Base-by-base conservation (phyloP, 2,329 filamentous ascomycete species). In the Talaromyces sp. region DNA sequence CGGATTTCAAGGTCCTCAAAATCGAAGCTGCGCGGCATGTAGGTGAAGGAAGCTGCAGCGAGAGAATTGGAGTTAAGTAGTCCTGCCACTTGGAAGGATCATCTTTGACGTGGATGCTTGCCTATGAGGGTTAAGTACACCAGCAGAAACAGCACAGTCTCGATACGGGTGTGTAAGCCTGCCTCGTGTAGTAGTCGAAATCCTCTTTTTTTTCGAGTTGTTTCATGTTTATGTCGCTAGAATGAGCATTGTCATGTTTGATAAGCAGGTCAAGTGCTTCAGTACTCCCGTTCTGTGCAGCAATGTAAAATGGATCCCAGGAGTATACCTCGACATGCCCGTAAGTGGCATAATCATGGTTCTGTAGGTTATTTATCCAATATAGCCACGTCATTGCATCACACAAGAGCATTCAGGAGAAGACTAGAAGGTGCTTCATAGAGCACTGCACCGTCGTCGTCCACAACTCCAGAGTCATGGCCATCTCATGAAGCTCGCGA, bases 231-330 rank as follows among this genome's bases (percentile, higher is more conserved):
- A 27, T 31, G 17, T 65, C 56, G 25, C 34, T 61, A 45, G 34
- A 54, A 62, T 65, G 58, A 56, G 22, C 38, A 3, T 65, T 43
- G 19, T 62, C 51, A 19, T 62, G 58, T 31, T 62, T 45, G 49
- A 65, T 17, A 36, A 65, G 58, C 47, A 62, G 27, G 27, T 65
- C 22, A n/a, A 62, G 64, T 7, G 64, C 58, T 38, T 61, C 49
- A 47, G 64, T 65, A 49, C 63, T 65, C n/a, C 63, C 58, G 25
- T 3, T 49, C 27, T 65, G 6, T 36, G 47, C 58, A 56, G 63
- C 47, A 49, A 65, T 15, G 36, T 58, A 65, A 25, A 65, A 61
- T 58, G 49, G 58, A 65, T 65, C 63, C 47, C 36, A 62, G 11
- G 40, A 56, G 27, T 58, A 65, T 34, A 62, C 49, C n/a, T 65